phyloP scores from a whole-genome alignment of 2,329 filamentous ascomycete genomes.

The Sporothrix protearum region DNA sequence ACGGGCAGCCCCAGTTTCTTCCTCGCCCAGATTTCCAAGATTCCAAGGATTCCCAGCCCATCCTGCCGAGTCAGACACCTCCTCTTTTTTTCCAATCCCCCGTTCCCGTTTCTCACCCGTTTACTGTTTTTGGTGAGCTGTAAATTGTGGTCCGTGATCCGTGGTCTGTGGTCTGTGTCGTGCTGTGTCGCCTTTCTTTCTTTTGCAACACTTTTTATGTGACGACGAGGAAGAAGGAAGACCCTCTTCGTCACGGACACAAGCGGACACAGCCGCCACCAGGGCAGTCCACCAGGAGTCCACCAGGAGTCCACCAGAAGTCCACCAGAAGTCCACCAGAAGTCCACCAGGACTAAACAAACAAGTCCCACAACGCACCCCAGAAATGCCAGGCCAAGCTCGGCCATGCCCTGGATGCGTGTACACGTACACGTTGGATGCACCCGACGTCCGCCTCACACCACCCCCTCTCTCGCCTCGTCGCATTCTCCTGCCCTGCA shows the following conservation, averaged over 20 bases:
- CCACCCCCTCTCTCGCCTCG: neutral
- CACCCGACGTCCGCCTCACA: conserved; percentile 11
- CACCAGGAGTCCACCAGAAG: too few relatives aligned
- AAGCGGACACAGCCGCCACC: neutral
- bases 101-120: neutral
- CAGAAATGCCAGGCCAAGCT: neutral
- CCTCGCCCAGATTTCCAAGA: neutral
- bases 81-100: neutral
- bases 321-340: too few relatives aligned
- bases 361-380: neutral
- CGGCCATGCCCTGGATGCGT: neutral
- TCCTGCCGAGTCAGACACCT: conserved; percentile 13
- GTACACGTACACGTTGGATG: too few relatives aligned
- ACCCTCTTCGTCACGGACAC: neutral
- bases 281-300: too few relatives aligned
- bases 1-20: neutral
- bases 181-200: neutral
- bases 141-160: too few relatives aligned
- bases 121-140: too few relatives aligned
- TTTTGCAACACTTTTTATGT: neutral
- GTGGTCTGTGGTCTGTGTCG: neutral
- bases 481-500: neutral
- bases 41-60: neutral
- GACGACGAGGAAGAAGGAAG: neutral
- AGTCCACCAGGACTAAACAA: too few relatives aligned